These are phyloP conservation scores for Asparagopsis taxiformis DNA, from an alignment of 31 red algal genomes.

Conservation along the genomic window DNA sequence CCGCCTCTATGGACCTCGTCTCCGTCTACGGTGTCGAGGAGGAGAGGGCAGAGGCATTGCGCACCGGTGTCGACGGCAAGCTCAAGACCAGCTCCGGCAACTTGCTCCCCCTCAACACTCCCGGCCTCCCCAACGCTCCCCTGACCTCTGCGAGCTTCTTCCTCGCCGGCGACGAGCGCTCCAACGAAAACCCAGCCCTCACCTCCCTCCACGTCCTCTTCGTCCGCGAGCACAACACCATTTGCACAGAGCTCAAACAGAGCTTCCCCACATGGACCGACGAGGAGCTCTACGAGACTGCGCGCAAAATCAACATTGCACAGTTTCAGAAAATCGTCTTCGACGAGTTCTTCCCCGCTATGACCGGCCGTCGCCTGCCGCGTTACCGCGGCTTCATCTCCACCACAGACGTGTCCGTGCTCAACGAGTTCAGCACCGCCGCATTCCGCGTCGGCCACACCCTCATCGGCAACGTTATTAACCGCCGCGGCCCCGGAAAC, in stretches of 20 bases:
- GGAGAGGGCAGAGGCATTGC: not conserved
- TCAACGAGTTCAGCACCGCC: constrained; percentile 6
- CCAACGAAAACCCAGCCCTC: constrained; percentile 9
- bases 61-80: not conserved
- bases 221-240: constrained; percentile 11
- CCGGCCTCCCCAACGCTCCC: constrained; percentile 7
- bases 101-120: not conserved
- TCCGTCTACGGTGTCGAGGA: not conserved
- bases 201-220: constrained; percentile 9
- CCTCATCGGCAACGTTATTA: not conserved
- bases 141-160: not conserved
- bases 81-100: not conserved
- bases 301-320: not conserved
- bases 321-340: not conserved
- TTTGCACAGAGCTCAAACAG: not conserved
- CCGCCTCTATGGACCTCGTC: not conserved
- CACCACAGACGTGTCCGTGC: not conserved
- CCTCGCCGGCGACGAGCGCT: constrained; percentile 4
- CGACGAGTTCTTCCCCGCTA: not conserved
- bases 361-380: constrained; percentile 1
- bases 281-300: constrained; percentile 12
- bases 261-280: constrained; percentile 1
- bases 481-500: not conserved
- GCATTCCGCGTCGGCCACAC: constrained; percentile 14
- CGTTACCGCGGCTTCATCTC: constrained; percentile 8